These are phyloP conservation scores for Onygenales sp. DNA, from an alignment of 2,329 filamentous ascomycete species.

Conservation along the genomic window DNA sequence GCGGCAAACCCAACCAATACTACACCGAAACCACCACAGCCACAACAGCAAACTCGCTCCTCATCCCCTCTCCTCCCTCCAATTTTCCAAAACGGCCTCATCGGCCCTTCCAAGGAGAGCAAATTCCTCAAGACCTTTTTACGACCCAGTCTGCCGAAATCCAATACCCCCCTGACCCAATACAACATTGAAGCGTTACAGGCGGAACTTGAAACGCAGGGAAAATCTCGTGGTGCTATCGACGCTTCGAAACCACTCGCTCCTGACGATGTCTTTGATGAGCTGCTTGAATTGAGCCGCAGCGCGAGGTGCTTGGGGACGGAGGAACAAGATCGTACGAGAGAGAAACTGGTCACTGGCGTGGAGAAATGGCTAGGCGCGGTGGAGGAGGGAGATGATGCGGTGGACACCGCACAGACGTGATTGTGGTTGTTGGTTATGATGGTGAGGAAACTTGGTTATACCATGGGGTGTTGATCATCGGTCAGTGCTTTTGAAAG, in stretches of 20 bases:
- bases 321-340: neutral
- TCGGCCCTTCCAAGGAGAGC: conserved; percentile 4
- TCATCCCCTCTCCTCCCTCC: neutral
- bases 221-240: neutral
- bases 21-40: neutral
- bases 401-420: too few relatives aligned
- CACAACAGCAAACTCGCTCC: neutral
- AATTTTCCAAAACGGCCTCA: neutral
- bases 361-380: neutral
- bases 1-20: neutral
- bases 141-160: conserved; percentile 1
- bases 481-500: too few relatives aligned
- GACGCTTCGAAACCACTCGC: conserved; percentile 1
- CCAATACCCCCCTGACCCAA: conserved; percentile 5
- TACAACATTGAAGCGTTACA: conserved; percentile 7
- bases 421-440: too few relatives aligned
- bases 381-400: neutral
- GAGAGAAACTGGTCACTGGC: neutral
- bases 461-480: too few relatives aligned
- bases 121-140: conserved; percentile 4
- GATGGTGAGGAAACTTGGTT: too few relatives aligned
- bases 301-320: neutral
- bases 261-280: neutral
- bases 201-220: neutral
- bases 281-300: neutral